A percentile compares a stretch with the other conserved stretches of the same genome.
phyloP scores from a whole-genome alignment of 805 yeast species.

The Sungouiella thailandica region DNA sequence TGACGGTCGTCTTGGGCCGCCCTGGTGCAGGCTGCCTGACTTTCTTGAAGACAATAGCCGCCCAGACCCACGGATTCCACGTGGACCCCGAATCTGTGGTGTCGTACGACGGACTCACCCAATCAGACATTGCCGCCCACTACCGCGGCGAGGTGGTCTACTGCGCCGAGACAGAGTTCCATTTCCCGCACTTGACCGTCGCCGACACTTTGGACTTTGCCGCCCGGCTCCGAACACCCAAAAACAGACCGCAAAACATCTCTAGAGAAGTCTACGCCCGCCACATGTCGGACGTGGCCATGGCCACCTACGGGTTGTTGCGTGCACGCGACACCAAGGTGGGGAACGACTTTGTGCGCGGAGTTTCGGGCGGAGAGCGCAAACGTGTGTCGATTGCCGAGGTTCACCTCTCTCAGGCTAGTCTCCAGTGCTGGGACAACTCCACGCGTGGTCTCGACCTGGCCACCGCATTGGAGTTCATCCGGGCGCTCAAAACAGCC shows the following conservation, averaged over 20 bases:
- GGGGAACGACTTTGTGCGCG: constrained; percentile 59
- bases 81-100: constrained; percentile 28
- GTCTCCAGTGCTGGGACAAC: constrained; percentile 70
- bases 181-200: constrained; percentile 52
- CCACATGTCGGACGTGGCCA: constrained; percentile 48
- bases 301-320: constrained; percentile 54
- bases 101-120: constrained; percentile 31
- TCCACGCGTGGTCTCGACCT: constrained; percentile 84
- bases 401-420: constrained; percentile 60
- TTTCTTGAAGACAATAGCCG: constrained; percentile 35
- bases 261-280: constrained; percentile 35
- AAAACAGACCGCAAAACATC: constrained; percentile 28
- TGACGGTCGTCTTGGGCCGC: constrained; percentile 38
- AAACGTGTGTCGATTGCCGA: constrained; percentile 83
- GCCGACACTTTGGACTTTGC: constrained; percentile 55
- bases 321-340: constrained; percentile 59
- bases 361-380: constrained; percentile 83
- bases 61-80: constrained; percentile 34
- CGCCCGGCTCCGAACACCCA: constrained; percentile 44
- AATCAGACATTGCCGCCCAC: constrained; percentile 22
- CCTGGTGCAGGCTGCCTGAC: constrained; percentile 41
- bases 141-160: constrained; percentile 36
- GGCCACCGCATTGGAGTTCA: constrained; percentile 74
- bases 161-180: constrained; percentile 52
- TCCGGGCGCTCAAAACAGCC: constrained; percentile 59